A percentile compares a stretch with the other conserved stretches of the same genome.
Conservation (phyloP, 768 basidiomycete genomes). For the Leccinum barrowsii region DNA sequence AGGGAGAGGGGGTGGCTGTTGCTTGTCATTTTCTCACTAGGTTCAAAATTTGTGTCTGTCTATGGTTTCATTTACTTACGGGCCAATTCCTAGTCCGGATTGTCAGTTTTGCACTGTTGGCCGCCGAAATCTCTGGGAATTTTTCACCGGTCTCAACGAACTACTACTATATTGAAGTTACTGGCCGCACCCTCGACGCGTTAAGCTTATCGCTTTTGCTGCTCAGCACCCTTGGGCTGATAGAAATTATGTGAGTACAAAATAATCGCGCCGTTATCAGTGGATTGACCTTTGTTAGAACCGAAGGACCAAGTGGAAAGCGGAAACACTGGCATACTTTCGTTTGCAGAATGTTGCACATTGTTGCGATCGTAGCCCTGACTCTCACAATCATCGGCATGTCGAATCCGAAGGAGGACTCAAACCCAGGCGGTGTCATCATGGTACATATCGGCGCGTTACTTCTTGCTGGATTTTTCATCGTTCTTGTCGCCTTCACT, state of each 20-base stretch:
- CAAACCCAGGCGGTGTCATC: not conserved
- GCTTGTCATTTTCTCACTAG: conserved; percentile 53
- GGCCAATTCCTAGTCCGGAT: conserved; percentile 44
- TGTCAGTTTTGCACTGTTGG: conserved; percentile 45
- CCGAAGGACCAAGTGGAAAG: conserved; percentile 24
- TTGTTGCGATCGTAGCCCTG: conserved; percentile 28
- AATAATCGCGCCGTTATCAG: not conserved
- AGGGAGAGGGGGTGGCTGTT: conserved; percentile 40
- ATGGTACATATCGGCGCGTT: conserved; percentile 30
- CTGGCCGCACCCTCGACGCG: conserved; percentile 14
- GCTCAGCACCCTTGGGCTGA: conserved; percentile 35
- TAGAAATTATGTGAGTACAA: conserved; percentile 33
- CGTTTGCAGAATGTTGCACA: conserved; percentile 26
- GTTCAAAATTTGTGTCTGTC: conserved; percentile 35
- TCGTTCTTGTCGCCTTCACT: conserved; percentile 44
- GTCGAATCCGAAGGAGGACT: not conserved
- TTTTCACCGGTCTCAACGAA: no score
- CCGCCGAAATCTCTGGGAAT: no score
- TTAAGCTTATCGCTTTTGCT: conserved; percentile 39
- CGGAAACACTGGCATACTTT: not conserved
- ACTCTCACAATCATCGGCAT: conserved; percentile 14
- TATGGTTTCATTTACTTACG: not conserved
- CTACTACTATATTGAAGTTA: no score
- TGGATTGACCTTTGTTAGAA: conserved; percentile 15
- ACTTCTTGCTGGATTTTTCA: conserved; percentile 34